These are phyloP conservation scores for Saitozyma sp. DNA, from an alignment of 768 basidiomycete genomes.

Conservation along the genomic window DNA sequence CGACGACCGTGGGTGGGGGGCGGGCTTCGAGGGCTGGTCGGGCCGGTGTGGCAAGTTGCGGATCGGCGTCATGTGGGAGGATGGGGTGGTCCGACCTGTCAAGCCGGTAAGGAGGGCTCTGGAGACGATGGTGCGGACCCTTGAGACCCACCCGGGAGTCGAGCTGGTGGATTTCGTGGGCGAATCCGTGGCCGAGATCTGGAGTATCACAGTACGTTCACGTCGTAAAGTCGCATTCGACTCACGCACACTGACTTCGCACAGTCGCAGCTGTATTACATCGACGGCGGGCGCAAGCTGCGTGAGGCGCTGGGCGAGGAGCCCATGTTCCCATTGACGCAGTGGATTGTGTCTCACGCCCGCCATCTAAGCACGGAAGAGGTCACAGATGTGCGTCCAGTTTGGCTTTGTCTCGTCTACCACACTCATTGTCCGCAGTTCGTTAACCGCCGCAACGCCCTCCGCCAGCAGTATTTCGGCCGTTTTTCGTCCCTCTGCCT, in stretches of 20 bases:
- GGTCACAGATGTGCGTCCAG: not conserved
- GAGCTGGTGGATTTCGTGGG: slow-evolving; percentile 12
- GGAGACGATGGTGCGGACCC: slow-evolving; percentile 44
- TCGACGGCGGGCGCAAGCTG: slow-evolving; percentile 17
- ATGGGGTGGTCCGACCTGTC: slow-evolving; percentile 31
- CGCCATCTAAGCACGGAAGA: slow-evolving; percentile 1
- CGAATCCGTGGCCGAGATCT: not conserved
- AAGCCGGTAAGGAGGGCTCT: slow-evolving; percentile 50
- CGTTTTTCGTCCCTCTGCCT: slow-evolving; percentile 11
- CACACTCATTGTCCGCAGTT: slow-evolving; percentile 10
- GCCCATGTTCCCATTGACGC: slow-evolving; percentile 28
- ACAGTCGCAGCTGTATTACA: slow-evolving; percentile 15
- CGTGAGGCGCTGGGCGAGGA: slow-evolving; percentile 12
- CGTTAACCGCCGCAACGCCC: slow-evolving; percentile 7
- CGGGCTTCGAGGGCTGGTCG: not conserved
- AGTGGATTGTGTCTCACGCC: slow-evolving; percentile 22
- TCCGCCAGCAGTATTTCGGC: slow-evolving; percentile 9
- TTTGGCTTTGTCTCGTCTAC: slow-evolving; percentile 7
- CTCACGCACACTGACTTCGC: not conserved
- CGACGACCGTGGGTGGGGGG: not conserved
- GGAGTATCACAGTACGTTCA: slow-evolving; percentile 12
- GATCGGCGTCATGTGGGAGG: slow-evolving; percentile 31
- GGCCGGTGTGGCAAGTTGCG: not conserved
- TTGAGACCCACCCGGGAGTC: slow-evolving; percentile 1
- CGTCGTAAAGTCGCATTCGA: too few species aligned